Evolutionary conservation across 768 basidiomycete genomes (phyloP), one percentile per base, ranked within the genome.

Genomic region (Holtermannia corniformis): DNA sequence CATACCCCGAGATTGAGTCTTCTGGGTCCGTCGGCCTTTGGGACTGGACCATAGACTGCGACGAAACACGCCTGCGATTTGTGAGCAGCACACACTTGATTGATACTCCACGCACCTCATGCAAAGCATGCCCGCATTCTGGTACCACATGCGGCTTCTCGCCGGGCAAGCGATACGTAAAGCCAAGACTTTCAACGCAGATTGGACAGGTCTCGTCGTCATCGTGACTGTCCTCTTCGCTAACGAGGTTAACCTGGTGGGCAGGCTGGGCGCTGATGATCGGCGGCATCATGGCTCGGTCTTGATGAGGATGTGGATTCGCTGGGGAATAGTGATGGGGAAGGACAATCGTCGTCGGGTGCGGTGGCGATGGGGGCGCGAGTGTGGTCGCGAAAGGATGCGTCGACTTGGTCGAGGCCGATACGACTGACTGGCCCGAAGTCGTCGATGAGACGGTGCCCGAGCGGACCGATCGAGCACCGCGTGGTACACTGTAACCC

Each of bases 91-190:
- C 76, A 59, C 51, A 85, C 43, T 45, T 56, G 42, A 47, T 27
- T 23, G 19, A 16, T 42, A 20, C 21, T 41, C 22, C 20, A 54
- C 65, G 57, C 49, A 68, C 89, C 77, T 91, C 85, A 75, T 96
- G 95, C n/a, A 99, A 81, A 28, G 89, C 85, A 75, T 99, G 95
- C 32, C 95, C 92, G 62, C 95, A 99, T 69, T 92, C 88, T 25
- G 95, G 93, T 44, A 95, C 86, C 57, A 99, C 85, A 69, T 96
- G 92, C 5, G 93, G 89, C 69, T 92, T 96, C 76, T 99, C 95
- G 7, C 95, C 95, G 0, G 88, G 86, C 13, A 99, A 75, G 56
- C 91, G 80, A 74, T 90, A 95, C 72, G 83, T 85, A 73, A 90
- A 91, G 67, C 84, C 85, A 67, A 99, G 81, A 1, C 88, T 86